Evolutionary conservation across 2,329 filamentous ascomycete species (phyloP).

Genomic region (Pseudofabraea citricarpa): DNA sequence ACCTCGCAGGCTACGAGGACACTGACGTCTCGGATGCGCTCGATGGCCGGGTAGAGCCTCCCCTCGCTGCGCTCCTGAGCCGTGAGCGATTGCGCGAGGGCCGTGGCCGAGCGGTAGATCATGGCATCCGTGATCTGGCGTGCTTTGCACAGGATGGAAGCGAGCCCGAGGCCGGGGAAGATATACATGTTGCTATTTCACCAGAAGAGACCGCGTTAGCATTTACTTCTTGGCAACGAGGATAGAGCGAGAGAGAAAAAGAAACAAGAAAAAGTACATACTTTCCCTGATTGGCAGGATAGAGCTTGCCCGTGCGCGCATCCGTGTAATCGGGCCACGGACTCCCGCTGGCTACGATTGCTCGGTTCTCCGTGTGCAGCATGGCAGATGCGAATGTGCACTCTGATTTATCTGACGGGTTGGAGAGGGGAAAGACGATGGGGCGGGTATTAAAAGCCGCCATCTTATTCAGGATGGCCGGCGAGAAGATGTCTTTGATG

Average conservation of each 20-base stretch:
- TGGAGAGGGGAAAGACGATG: constrained; percentile 75
- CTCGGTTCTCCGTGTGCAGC: constrained; percentile 71
- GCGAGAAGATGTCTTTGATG: constrained; percentile 67
- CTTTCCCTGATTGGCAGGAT: constrained; percentile 43
- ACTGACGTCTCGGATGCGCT: constrained; percentile 68
- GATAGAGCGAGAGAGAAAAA: no score
- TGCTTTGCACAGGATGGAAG: constrained; percentile 66
- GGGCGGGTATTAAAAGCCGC: constrained; percentile 64
- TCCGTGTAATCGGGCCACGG: constrained; percentile 70
- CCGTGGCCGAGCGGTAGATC: constrained; percentile 76
- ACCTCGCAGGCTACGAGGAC: constrained; percentile 72
- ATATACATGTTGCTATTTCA: constrained; percentile 78
- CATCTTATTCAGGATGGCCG: constrained; percentile 71
- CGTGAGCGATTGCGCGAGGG: constrained; percentile 63
- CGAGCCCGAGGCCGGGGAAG: constrained; percentile 82
- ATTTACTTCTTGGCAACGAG: no score
- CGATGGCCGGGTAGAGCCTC: constrained; percentile 71
- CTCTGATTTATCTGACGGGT: constrained; percentile 79
- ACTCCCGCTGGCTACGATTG: constrained; percentile 76
- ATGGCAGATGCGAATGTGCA: constrained; percentile 73
- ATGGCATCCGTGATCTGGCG: constrained; percentile 60
- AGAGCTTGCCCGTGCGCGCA: constrained; percentile 47
- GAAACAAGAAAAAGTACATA: constrained; percentile 12
- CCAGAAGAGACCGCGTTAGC: no score
- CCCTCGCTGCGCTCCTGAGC: constrained; percentile 52